Evolutionary conservation across 192 early-diverging fungal genomes (phyloP), one percentile per base, ranked within the genome.

Genomic region (Borealophlyctis nickersoniae): DNA sequence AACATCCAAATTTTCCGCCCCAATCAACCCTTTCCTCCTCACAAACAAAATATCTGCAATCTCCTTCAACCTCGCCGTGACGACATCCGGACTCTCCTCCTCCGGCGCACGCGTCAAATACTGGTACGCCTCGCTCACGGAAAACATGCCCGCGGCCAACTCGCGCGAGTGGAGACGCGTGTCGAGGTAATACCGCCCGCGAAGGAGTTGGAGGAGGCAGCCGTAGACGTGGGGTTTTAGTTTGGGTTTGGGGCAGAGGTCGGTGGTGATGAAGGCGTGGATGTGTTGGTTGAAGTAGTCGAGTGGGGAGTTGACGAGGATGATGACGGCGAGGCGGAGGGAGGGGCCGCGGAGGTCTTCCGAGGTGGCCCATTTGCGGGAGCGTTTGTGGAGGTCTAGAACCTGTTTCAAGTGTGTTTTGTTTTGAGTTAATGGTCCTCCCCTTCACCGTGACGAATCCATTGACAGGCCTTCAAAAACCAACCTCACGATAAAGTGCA

Each of bases 1-100:
- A 3, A 56, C 72, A 34, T 81, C 78, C 29, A 81, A 39, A 58
- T 73, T 63, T 31, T 81, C 75, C 23, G 58, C 52, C 4, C 57
- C 34, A 52, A 81, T 68, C 16, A 62, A 24, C 5, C 60, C 48
- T 52, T 73, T 77, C 23, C 73, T 34, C 19, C 60, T 48, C 5
- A 81, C 55, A 70, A 81, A 77, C 14, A 78, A n/a, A 19, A 56
- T 34, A 45, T 81, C 80, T 3, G 77, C 66, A 70, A 81, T 71
- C 28, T 53, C 66, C 32, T 73, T 73, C 45, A 81, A 36, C 29
- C 80, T 56, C 28, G 72, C 64, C 2, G 69, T 33, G 36, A 81
- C 49, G 36, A 30, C 49, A 23, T 77, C 73, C n/a, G 39, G 63
- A 23, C 62, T 65, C 61, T 81, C 75, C 32, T 81, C 76, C 2